Evolutionary conservation across 2,329 filamentous ascomycete species (phyloP).

Genomic region (Trichophyton mentagrophytes): DNA sequence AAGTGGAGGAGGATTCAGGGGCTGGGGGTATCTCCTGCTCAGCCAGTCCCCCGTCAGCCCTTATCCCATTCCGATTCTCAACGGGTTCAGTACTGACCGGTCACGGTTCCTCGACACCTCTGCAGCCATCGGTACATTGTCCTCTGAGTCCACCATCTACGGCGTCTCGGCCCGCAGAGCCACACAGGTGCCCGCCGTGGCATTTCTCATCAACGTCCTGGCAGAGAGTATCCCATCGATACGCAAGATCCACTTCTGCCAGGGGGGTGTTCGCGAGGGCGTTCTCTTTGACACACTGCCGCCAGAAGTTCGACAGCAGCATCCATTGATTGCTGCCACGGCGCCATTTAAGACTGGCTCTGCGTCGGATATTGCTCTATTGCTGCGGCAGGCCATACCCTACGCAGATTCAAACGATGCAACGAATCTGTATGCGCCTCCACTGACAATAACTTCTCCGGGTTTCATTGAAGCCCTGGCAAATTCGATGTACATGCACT

Average conservation of each 20-base stretch:
- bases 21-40: conserved; percentile 85
- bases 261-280: conserved; percentile 77
- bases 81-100: conserved; percentile 54
- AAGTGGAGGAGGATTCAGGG: conserved; percentile 79
- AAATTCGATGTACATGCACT: conserved; percentile 46
- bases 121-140: conserved; percentile 31
- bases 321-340: conserved; percentile 55
- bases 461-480: conserved; percentile 44
- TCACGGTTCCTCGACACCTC: conserved; percentile 46
- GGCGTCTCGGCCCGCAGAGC: conserved; percentile 70
- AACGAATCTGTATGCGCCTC: conserved; percentile 28
- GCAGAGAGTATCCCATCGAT: conserved; percentile 57
- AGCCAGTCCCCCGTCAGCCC: conserved; percentile 57
- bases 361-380: conserved; percentile 35
- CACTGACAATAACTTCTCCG: conserved; percentile 35
- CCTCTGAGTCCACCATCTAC: conserved; percentile 38
- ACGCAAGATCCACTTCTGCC: conserved; percentile 66
- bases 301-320: conserved; percentile 44
- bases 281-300: conserved; percentile 61
- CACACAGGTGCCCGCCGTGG: conserved; percentile 71
- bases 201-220: conserved; percentile 65
- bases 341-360: conserved; percentile 39
- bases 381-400: conserved; percentile 25
- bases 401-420: not conserved
- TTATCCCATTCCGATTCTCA: conserved; percentile 74